These are phyloP conservation scores for Bipolaris bicolor DNA, from an alignment of 2,329 filamentous ascomycete species.

Conservation along the genomic window DNA sequence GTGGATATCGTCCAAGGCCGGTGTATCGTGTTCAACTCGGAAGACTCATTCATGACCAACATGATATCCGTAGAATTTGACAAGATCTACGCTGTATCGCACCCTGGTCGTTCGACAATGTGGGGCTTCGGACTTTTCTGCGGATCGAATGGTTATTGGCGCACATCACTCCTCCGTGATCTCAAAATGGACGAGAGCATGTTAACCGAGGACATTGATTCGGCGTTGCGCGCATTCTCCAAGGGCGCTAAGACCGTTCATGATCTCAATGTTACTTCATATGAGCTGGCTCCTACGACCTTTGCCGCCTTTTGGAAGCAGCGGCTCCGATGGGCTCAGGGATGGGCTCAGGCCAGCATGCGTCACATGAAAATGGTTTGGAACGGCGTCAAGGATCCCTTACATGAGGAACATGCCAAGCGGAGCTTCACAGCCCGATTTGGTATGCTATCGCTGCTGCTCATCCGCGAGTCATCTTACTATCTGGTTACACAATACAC, in stretches of 20 bases:
- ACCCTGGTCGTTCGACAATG: constrained; percentile 56
- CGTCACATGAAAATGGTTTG: constrained; percentile 53
- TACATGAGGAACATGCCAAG: constrained; percentile 34
- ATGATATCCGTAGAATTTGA: constrained; percentile 60
- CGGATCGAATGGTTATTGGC: constrained; percentile 59
- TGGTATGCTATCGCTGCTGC: constrained; percentile 54
- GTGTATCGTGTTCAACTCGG: constrained; percentile 57
- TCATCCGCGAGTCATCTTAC: constrained; percentile 56
- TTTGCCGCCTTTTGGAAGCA: constrained; percentile 57
- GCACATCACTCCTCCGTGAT: constrained; percentile 52
- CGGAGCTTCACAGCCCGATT: constrained; percentile 50
- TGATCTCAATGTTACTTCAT: constrained; percentile 57
- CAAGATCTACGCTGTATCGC: constrained; percentile 60
- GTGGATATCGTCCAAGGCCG: constrained; percentile 58
- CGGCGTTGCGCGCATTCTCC: constrained; percentile 54
- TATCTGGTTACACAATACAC: constrained; percentile 58
- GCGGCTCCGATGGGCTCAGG: constrained; percentile 58
- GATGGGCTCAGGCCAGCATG: constrained; percentile 58
- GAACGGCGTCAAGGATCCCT: constrained; percentile 47
- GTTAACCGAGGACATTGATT: constrained; percentile 60
- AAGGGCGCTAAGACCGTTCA: constrained; percentile 54
- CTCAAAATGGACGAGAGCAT: constrained; percentile 59
- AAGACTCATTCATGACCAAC: constrained; percentile 52
- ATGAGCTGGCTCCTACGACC: constrained; percentile 56
- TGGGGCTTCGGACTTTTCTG: constrained; percentile 58